Conservation (phyloP, 106 monocot genomes). For the Phalaenopsis equestris region DNA sequence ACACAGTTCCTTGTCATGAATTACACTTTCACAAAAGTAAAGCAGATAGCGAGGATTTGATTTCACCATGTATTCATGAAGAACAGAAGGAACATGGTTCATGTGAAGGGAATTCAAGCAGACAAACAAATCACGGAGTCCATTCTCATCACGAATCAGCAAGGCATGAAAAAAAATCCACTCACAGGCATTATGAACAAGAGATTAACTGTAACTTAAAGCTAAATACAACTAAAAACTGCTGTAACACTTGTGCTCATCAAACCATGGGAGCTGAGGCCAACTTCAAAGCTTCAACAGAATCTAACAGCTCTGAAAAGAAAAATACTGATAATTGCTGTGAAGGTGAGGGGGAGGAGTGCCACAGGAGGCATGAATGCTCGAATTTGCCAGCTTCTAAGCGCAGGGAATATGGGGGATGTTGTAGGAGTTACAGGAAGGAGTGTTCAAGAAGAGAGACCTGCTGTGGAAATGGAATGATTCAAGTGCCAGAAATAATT, state of each 20-base stretch:
- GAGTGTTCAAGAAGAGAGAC: conserved; percentile 20
- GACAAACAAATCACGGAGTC: not conserved
- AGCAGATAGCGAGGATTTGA: not conserved
- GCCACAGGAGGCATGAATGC: not conserved
- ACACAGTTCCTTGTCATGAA: not conserved
- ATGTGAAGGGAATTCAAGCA: not conserved
- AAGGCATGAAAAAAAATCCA: not conserved
- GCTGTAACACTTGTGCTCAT: not conserved
- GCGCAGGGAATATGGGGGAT: not conserved
- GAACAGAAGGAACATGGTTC: not conserved
- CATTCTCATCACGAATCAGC: not conserved
- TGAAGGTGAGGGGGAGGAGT: not conserved
- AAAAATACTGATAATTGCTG: conserved; percentile 8
- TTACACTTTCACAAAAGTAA: not conserved
- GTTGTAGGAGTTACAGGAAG: conserved; percentile 38
- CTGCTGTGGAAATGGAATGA: conserved; percentile 25
- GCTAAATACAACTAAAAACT: not conserved
- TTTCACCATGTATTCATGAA: not conserved
- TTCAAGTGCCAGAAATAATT: conserved; percentile 47
- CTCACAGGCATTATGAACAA: not conserved
- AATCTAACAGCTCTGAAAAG: not conserved
- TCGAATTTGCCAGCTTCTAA: not conserved
- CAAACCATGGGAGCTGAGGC: not conserved
- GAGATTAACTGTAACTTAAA: not conserved
- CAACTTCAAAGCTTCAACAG: not conserved